These are phyloP conservation scores for Dactylella cylindrospora DNA, from an alignment of 2,329 filamentous ascomycete species.

Conservation along the genomic window DNA sequence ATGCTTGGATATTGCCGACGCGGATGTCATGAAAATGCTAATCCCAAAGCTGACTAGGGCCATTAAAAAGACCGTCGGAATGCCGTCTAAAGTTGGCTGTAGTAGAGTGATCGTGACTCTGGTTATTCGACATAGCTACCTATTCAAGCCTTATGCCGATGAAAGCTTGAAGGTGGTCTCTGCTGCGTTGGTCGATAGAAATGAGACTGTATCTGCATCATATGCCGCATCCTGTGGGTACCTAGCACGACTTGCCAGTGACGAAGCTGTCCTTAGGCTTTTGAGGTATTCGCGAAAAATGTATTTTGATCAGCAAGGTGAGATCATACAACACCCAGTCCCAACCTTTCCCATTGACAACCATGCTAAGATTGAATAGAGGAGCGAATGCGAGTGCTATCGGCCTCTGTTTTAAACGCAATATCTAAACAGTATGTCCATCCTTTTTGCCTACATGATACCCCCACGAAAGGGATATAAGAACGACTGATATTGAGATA, in stretches of 20 bases:
- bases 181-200: slow-evolving; percentile 82
- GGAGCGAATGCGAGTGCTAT: slow-evolving; percentile 45
- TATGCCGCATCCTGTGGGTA: slow-evolving; percentile 88
- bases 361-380: slow-evolving; percentile 38
- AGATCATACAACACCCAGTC: slow-evolving; percentile 70
- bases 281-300: slow-evolving; percentile 63
- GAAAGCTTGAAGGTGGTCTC: slow-evolving; percentile 75
- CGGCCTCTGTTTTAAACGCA: slow-evolving; percentile 76
- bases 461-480: neutral
- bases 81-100: slow-evolving; percentile 92
- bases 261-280: slow-evolving; percentile 58
- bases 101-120: slow-evolving; percentile 81
- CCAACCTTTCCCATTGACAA: neutral
- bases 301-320: slow-evolving; percentile 81
- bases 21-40: slow-evolving; percentile 71
- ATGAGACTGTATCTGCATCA: slow-evolving; percentile 86
- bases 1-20: slow-evolving; percentile 80
- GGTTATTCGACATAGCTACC: slow-evolving; percentile 72
- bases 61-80: slow-evolving; percentile 81
- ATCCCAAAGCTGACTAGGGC: slow-evolving; percentile 71
- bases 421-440: slow-evolving; percentile 65
- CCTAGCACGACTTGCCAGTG: slow-evolving; percentile 64
- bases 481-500: slow-evolving; percentile 12
- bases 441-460: neutral
- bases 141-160: slow-evolving; percentile 74